Percentiles rank a stretch among this genome's conserved stretches.
Evolutionary conservation across 768 basidiomycete species (phyloP).

Genomic region (Termitomyces sp.): DNA sequence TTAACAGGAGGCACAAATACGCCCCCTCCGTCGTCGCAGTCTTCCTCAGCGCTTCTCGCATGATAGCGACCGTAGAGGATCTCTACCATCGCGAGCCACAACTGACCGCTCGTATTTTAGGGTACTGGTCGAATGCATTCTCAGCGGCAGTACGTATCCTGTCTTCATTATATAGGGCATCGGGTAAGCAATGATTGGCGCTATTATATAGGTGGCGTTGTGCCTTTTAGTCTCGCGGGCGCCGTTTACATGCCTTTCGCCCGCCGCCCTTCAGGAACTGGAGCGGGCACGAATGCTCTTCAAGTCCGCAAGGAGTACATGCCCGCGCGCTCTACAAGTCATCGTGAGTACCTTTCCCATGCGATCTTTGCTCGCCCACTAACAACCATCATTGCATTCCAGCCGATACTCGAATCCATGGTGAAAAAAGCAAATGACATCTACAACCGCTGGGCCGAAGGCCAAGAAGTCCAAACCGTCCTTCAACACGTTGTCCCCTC

Average conservation of each 20-base stretch:
- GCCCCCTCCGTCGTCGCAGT: conserved; percentile 71
- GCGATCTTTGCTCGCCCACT: not conserved
- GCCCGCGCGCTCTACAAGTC: conserved; percentile 44
- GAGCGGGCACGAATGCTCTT: conserved; percentile 45
- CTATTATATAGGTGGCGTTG: conserved; percentile 38
- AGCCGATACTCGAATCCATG: conserved; percentile 50
- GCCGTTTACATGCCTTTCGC: conserved; percentile 62
- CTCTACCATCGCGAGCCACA: conserved; percentile 58
- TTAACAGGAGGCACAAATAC: conserved; percentile 60
- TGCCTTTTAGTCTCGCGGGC: conserved; percentile 58
- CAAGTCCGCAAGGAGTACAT: conserved; percentile 41
- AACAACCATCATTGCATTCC: not conserved
- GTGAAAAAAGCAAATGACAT: conserved; percentile 49
- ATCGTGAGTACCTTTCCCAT: conserved; percentile 30
- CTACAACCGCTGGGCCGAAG: conserved; percentile 43
- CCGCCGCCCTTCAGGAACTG: conserved; percentile 61
- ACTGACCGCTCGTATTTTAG: conserved; percentile 50
- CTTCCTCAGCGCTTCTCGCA: conserved; percentile 58
- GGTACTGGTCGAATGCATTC: conserved; percentile 54
- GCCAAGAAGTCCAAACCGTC: conserved; percentile 41
- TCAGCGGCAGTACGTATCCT: conserved; percentile 43
- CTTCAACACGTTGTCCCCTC: conserved; percentile 27
- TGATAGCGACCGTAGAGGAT: conserved; percentile 59
- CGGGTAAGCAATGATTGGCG: not conserved
- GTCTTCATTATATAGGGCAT: not conserved